Evolutionary conservation across 108 stramenopile species (phyloP).

Genomic region (Poteriospumella lacustris): DNA sequence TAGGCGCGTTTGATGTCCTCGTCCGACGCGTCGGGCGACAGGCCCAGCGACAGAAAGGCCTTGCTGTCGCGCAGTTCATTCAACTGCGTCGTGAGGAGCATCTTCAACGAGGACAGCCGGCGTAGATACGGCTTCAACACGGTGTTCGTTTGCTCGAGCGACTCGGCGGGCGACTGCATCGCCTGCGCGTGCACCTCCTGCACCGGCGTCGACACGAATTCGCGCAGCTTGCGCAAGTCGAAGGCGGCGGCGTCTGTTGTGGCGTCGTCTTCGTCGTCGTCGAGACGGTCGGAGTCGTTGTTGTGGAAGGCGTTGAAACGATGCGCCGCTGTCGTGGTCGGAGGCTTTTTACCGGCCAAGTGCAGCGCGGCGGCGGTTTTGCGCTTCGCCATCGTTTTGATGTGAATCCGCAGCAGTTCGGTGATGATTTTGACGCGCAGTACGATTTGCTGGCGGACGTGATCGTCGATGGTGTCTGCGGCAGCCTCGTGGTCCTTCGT

Average conservation of each 20-base stretch:
- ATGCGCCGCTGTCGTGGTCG: neutral
- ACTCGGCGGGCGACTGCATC: neutral
- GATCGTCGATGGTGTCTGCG: too few relatives aligned
- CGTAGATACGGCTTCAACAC: conserved; percentile 22
- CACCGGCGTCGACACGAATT: neutral
- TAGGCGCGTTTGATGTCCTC: conserved; percentile 79
- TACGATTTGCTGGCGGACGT: too few relatives aligned
- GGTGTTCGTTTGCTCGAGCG: neutral
- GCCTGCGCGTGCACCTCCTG: neutral
- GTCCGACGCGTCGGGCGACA: conserved; percentile 63
- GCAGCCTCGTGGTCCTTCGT: too few relatives aligned
- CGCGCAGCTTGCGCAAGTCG: neutral
- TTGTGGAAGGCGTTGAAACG: neutral
- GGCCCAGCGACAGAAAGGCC: conserved; percentile 48
- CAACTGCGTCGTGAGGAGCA: neutral
- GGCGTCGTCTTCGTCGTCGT: neutral
- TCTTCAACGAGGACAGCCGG: neutral
- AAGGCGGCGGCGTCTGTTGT: neutral
- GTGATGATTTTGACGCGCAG: too few relatives aligned
- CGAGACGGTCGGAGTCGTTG: neutral
- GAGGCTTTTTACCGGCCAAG: neutral
- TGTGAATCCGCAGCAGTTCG: too few relatives aligned
- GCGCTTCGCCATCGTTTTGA: too few relatives aligned
- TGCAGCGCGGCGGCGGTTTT: too few relatives aligned
- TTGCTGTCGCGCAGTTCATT: neutral